These are phyloP conservation scores for Quercus lobata DNA, from an alignment of 331 rosid species.

Conservation along the genomic window DNA sequence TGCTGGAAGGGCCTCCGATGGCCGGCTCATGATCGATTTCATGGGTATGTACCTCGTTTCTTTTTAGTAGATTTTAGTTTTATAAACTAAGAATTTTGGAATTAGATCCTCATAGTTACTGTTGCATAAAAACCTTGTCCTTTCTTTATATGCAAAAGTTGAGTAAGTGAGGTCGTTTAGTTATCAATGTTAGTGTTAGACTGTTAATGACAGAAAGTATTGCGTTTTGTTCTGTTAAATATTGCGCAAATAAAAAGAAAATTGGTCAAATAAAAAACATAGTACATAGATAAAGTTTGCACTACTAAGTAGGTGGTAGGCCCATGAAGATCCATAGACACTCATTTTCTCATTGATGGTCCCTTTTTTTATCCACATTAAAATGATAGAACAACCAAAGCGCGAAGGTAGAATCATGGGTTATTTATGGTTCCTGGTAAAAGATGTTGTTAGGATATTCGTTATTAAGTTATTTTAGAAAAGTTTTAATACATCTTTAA, in stretches of 20 bases:
- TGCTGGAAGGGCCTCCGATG: slow-evolving; percentile 49
- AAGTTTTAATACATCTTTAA: no score
- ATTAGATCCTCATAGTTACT: background rate
- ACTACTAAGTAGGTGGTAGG: background rate
- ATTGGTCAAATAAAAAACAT: background rate
- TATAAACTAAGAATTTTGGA: background rate
- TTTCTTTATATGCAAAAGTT: background rate
- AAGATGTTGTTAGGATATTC: no score
- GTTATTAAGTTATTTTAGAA: no score
- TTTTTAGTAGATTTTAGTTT: background rate
- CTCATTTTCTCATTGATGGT: background rate
- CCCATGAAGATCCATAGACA: background rate
- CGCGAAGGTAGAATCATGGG: no score
- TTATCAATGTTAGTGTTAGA: no score
- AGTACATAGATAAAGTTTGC: background rate
- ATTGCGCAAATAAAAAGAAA: background rate
- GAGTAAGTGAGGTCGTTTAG: no score
- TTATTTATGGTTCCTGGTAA: no score
- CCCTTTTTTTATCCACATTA: background rate
- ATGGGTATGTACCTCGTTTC: slow-evolving; percentile 26
- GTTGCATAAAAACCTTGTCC: background rate
- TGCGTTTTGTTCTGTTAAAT: background rate
- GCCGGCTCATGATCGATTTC: slow-evolving; percentile 58
- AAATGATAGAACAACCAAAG: background rate
- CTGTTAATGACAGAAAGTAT: background rate